phyloP scores from a whole-genome alignment of 2,329 filamentous ascomycete genomes.

The Fusarium sp. region DNA sequence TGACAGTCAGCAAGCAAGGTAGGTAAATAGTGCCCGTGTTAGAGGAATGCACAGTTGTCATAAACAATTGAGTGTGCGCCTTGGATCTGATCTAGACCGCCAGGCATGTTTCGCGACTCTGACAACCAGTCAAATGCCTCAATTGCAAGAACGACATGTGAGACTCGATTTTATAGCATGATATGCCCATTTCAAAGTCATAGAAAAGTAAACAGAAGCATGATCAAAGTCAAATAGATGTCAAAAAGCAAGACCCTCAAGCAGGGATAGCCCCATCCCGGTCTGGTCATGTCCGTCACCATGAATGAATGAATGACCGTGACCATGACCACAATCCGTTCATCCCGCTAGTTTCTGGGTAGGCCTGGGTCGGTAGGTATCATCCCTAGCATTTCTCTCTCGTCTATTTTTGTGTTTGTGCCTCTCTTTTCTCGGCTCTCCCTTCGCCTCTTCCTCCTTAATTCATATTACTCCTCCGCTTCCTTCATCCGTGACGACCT shows the following conservation, averaged over 20 bases:
- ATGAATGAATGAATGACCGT: constrained; percentile 21
- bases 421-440: constrained; percentile 22
- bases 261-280: constrained; percentile 28
- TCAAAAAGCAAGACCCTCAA: constrained; percentile 11
- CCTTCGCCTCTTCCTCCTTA: constrained; percentile 20
- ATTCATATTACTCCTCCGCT: constrained; percentile 21
- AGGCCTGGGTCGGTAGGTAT: background rate
- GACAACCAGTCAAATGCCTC: constrained; percentile 28
- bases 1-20: background rate
- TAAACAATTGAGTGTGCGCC: constrained; percentile 15
- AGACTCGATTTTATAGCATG: constrained; percentile 22
- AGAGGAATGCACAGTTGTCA: background rate
- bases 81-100: constrained; percentile 28
- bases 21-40: background rate
- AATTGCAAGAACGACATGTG: constrained; percentile 31
- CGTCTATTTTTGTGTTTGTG: constrained; percentile 28
- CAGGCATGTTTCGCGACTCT: constrained; percentile 24
- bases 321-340: constrained; percentile 35
- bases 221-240: constrained; percentile 5
- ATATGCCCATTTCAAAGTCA: constrained; percentile 1
- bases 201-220: constrained; percentile 9
- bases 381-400: constrained; percentile 35
- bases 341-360: constrained; percentile 33
- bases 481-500: constrained; percentile 23
- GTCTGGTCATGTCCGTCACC: constrained; percentile 8